phyloP scores from a whole-genome alignment of 306 rosid species.

The Psophocarpus tetragonolobus region DNA sequence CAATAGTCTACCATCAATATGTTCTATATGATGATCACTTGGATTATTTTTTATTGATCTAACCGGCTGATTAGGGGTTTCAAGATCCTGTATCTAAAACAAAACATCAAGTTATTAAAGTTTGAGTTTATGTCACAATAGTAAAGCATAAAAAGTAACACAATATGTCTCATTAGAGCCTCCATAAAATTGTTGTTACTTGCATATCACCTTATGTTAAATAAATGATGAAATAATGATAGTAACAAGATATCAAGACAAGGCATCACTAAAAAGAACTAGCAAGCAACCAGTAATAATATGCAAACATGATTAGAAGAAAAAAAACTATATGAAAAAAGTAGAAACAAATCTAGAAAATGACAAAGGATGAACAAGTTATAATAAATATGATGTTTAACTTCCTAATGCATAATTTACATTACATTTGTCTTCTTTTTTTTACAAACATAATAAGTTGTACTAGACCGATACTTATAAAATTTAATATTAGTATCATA shows the following conservation, averaged over 20 bases:
- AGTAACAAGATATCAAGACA: neutral
- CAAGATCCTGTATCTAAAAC: conserved; percentile 49
- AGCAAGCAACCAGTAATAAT: neutral
- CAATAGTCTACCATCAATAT: conserved; percentile 40
- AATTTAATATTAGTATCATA: neutral
- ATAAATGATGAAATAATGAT: conserved; percentile 7
- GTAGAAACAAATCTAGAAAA: neutral
- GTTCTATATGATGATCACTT: conserved; percentile 42
- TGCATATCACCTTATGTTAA: neutral
- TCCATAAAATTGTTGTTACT: neutral
- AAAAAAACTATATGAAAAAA: conserved; percentile 18
- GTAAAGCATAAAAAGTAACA: conserved; percentile 7
- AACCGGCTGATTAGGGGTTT: conserved; percentile 44
- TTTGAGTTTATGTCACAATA: neutral
- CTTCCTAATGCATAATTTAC: neutral
- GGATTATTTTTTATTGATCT: conserved; percentile 43
- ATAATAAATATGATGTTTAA: neutral
- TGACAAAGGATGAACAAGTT: neutral
- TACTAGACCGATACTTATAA: neutral
- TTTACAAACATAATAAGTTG: neutral
- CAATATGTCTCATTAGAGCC: neutral
- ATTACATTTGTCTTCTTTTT: neutral
- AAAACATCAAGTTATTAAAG: conserved; percentile 22
- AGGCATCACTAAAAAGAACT: conserved; percentile 16
- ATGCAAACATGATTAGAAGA: neutral